Evolutionary conservation across 2,329 filamentous ascomycete genomes (phyloP), one percentile per base, ranked within the genome.

Genomic region (Thelonectria rubi): DNA sequence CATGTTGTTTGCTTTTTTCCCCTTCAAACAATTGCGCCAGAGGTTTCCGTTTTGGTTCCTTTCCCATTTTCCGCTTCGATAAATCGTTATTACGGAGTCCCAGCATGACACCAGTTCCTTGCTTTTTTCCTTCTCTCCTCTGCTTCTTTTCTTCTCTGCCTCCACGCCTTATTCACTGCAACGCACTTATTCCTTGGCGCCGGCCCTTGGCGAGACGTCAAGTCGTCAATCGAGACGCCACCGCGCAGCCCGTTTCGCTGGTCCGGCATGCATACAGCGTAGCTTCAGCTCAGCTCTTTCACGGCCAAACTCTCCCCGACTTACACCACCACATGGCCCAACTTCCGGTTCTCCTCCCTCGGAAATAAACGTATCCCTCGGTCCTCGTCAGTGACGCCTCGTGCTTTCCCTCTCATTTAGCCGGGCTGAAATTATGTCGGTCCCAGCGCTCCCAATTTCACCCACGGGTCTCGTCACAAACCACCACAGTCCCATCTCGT

Each of bases 151-250:
- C 26, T 37, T 24, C 46, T 18, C 21, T 20, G n/a, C n/a, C n/a
- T n/a, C n/a, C n/a, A n/a, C n/a, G n/a, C n/a, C n/a, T n/a, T n/a
- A n/a, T n/a, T n/a, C n/a, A n/a, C n/a, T n/a, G n/a, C n/a, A n/a
- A n/a, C n/a, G n/a, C n/a, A n/a, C 40, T 26, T 30, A 15, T 14
- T 47, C 45, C 55, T 55, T 55, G 46, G 46, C 46, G 20, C 12
- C 49, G 24, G 48, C 54, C 37, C 37, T 46, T 34, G 37, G 50
- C 15, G 10, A 52, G 39, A 55, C 40, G 52, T 55, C 37, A 55
- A 46, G 15, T 5, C 20, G 37, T 40, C 47, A 60, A 60, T 17
- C 40, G 17, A 24, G 52, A 21, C 58, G 58, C 52, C 58, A 51
- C 58, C 32, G 24, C 24, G 24, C 17, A 47, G 20, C 40, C 21